Percentiles rank a stretch among this genome's conserved stretches.
Evolutionary conservation across 371 early-diverging fungal genomes (phyloP).

Genomic region (Cokeromyces recurvatus): DNA sequence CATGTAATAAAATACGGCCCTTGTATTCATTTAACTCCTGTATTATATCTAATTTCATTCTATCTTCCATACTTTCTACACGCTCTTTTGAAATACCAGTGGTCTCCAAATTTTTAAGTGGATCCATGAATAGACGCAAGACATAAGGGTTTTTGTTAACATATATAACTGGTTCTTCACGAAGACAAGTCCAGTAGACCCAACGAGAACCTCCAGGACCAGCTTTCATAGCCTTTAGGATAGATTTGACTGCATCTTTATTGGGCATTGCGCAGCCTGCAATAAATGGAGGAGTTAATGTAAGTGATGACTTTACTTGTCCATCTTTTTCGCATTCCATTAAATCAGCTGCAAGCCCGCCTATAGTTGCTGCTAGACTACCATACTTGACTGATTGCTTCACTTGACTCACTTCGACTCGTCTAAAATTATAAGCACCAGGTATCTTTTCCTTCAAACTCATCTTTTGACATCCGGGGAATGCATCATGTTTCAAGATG

Average conservation of each 20-base stretch:
- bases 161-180: constrained; percentile 74
- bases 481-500: constrained; percentile 67
- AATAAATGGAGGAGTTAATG: constrained; percentile 15
- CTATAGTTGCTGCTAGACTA: constrained; percentile 45
- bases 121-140: constrained; percentile 53
- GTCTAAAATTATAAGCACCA: constrained; percentile 64
- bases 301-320: neutral
- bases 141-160: constrained; percentile 60
- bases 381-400: constrained; percentile 42
- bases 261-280: constrained; percentile 50
- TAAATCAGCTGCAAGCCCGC: constrained; percentile 34
- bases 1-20: constrained; percentile 55
- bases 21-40: constrained; percentile 47
- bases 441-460: constrained; percentile 62
- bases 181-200: constrained; percentile 61
- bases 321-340: constrained; percentile 27
- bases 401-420: constrained; percentile 42
- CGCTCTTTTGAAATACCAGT: constrained; percentile 62
- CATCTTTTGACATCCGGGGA: constrained; percentile 70
- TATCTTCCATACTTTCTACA: constrained; percentile 61
- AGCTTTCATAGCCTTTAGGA: constrained; percentile 41
- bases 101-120: constrained; percentile 54
- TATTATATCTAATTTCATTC: constrained; percentile 53
- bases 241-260: constrained; percentile 47
- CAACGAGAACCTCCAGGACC: constrained; percentile 39